Conservation (phyloP, 495 filamentous ascomycete genomes). For the Penicillium robsamsonii region DNA sequence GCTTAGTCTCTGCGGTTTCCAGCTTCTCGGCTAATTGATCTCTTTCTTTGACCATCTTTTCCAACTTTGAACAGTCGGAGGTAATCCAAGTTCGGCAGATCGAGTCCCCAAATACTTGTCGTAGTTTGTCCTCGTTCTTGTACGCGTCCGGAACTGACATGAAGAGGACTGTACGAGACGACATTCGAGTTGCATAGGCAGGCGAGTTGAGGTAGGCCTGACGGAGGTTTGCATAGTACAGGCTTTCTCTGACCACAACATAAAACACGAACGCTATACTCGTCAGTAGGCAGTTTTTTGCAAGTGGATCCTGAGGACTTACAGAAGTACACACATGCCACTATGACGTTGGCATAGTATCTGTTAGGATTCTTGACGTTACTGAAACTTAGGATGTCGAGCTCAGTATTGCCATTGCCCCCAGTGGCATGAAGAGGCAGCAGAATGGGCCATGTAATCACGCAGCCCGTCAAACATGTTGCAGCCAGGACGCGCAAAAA, state of each 20-base stretch:
- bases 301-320: constrained; percentile 18
- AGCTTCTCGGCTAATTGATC: constrained; percentile 59
- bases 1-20: constrained; percentile 62
- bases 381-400: constrained; percentile 65
- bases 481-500: constrained; percentile 69
- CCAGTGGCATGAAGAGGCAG: constrained; percentile 79
- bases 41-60: constrained; percentile 56
- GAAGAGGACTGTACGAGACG: constrained; percentile 68
- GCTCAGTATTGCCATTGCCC: constrained; percentile 53
- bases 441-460: constrained; percentile 77
- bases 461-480: constrained; percentile 70
- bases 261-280: constrained; percentile 61
- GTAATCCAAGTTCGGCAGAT: constrained; percentile 63
- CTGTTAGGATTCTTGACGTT: constrained; percentile 54
- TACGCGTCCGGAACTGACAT: constrained; percentile 63
- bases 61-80: constrained; percentile 53
- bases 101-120: constrained; percentile 58
- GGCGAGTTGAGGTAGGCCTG: constrained; percentile 72
- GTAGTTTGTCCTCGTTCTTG: constrained; percentile 54
- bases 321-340: constrained; percentile 57
- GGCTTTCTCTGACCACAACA: constrained; percentile 61
- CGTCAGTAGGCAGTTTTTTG: constrained; percentile 2
- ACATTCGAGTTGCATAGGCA: constrained; percentile 62
- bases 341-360: constrained; percentile 62
- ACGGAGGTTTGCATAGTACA: constrained; percentile 66